Base-by-base conservation (phyloP, 345 rosid genomes). In the Populus alba region DNA sequence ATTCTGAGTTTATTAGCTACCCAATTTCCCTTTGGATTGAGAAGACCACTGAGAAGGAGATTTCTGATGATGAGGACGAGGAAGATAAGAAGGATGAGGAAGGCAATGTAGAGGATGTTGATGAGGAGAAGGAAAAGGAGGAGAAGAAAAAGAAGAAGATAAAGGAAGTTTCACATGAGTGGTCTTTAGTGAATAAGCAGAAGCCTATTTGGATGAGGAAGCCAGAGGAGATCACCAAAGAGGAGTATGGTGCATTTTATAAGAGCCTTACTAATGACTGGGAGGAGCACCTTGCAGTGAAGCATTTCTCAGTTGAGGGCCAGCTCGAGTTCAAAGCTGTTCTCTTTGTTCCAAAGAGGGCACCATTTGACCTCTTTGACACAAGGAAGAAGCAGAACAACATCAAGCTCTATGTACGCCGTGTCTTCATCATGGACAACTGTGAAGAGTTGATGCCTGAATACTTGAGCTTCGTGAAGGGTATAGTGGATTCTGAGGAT, bases 81-180 rank as follows among this genome's bases (percentile, higher is more conserved):
- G 82, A 75, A 51, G 75, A 75, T 8, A 80, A 80, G 68, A 76
- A 80, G 69, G 80, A 80, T 1, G 83, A 80, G 75, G 79, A 80
- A 51, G 83, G 83, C 8, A 72, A 76, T 27, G 83, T 80, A 16
- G 83, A 80, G 72, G 83, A 80, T 45, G 83, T 80, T 16, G 83
- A 80, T 55, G 83, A 80, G 51, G 83, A 80, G 33, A 76, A 80
- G 57, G 83, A 80, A 29, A 75, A 68, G 39, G 83, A 75, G 51
- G 78, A 71, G 61, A 78, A 78, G 70, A 78, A 78, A 41, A 78
- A 72, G 76, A 78, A 78, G 81, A 78, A 78, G 71, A 78, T 78
- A 49, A 78, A 78, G 81, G 81, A 78, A 18, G 71, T 72, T 23
- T 78, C 81, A 22, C 71, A 78, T 11, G 81, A 78, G 53, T 78